Conservation (phyloP, 1,284 basidiomycete species). For the Irpex lacteus region DNA sequence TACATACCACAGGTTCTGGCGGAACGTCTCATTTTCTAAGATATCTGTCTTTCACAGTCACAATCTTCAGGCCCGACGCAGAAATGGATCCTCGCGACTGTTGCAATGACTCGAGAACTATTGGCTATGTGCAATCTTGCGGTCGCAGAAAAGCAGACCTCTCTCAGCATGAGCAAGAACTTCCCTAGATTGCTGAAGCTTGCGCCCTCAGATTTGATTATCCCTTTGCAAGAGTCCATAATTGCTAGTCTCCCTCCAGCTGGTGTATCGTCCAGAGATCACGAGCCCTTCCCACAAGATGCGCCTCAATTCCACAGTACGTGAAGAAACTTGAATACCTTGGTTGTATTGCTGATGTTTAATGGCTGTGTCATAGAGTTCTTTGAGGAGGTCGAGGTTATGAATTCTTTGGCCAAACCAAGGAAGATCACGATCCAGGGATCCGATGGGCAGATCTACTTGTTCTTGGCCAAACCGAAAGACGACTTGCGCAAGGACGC, state of each 20-base stretch:
- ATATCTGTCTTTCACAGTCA: constrained; percentile 25
- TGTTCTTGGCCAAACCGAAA: constrained; percentile 96
- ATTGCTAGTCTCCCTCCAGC: constrained; percentile 85
- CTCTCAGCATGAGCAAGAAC: constrained; percentile 59
- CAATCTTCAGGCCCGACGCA: constrained; percentile 38
- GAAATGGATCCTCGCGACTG: constrained; percentile 52
- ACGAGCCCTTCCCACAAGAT: constrained; percentile 82
- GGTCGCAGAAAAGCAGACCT: constrained; percentile 42
- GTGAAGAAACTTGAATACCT: constrained; percentile 16
- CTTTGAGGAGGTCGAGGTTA: constrained; percentile 83
- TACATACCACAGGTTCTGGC: constrained; percentile 30
- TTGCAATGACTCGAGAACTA: constrained; percentile 66
- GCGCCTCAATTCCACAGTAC: constrained; percentile 78
- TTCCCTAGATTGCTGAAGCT: constrained; percentile 63
- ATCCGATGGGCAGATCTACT: constrained; percentile 82
- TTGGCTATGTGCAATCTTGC: constrained; percentile 66
- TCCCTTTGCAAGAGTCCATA: constrained; percentile 93
- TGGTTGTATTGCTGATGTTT: not conserved
- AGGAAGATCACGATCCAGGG: constrained; percentile 89
- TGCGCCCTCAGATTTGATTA: constrained; percentile 69
- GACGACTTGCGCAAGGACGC: constrained; percentile 98
- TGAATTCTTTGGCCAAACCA: constrained; percentile 92
- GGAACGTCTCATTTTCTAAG: not conserved
- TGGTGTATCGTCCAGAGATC: constrained; percentile 58
- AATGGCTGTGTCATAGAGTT: constrained; percentile 53